These are phyloP conservation scores for Nevesoporus exiguus DNA, from an alignment of 768 basidiomycete genomes.

Conservation along the genomic window DNA sequence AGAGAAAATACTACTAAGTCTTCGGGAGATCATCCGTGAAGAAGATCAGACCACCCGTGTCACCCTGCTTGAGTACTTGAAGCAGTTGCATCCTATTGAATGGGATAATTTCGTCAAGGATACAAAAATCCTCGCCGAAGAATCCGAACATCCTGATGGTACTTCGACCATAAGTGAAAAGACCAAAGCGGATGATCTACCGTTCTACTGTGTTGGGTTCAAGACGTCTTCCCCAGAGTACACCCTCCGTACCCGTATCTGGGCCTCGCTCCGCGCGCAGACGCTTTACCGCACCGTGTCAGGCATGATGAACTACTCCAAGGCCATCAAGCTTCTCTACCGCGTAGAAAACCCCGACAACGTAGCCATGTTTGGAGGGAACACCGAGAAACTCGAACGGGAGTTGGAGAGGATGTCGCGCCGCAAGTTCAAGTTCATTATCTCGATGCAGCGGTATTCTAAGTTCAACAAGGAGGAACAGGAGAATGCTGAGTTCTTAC, in stretches of 20 bases:
- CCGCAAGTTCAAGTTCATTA: constrained; percentile 96
- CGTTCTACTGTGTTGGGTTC: constrained; percentile 99
- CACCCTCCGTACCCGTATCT: constrained; percentile 97
- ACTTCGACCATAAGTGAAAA: constrained; percentile 66
- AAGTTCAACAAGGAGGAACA: constrained; percentile 99
- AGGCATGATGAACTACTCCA: constrained; percentile 99
- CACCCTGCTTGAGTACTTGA: constrained; percentile 94
- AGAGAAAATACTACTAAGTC: constrained; percentile 94
- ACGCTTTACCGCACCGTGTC: constrained; percentile 98
- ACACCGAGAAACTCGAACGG: constrained; percentile 92
- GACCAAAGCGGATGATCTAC: constrained; percentile 84
- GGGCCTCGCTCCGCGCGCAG: constrained; percentile 97
- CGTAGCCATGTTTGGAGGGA: constrained; percentile 93
- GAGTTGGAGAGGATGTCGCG: constrained; percentile 96
- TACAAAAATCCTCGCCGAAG: constrained; percentile 97
- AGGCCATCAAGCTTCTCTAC: constrained; percentile 98
- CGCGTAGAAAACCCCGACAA: constrained; percentile 98
- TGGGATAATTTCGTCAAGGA: constrained; percentile 99
- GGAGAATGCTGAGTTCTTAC: constrained; percentile 96
- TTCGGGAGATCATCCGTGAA: constrained; percentile 97
- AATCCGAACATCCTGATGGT: constrained; percentile 61
- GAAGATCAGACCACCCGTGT: constrained; percentile 97
- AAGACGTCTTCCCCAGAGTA: constrained; percentile 99
- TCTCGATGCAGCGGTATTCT: constrained; percentile 98
- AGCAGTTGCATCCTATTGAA: constrained; percentile 96